Evolutionary conservation across 1,139 yeast species (phyloP).

Genomic region (Suhomyces choctaworum): DNA sequence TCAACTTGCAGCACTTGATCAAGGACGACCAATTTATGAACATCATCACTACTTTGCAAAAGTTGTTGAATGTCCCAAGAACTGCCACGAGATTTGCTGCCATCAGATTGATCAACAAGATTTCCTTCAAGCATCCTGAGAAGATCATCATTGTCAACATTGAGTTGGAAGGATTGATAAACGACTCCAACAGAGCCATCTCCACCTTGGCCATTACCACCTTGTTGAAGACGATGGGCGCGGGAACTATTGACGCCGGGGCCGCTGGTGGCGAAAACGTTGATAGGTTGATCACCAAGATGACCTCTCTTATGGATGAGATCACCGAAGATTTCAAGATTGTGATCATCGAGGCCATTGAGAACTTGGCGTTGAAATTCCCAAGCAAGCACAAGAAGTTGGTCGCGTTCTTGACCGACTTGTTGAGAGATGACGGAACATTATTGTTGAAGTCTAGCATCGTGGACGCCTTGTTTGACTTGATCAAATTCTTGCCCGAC

Average conservation of each 20-base stretch:
- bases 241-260: constrained; percentile 44
- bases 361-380: constrained; percentile 88
- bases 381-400: constrained; percentile 86
- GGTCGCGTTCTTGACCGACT: constrained; percentile 78
- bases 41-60: constrained; percentile 73
- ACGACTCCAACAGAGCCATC: constrained; percentile 85
- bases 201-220: constrained; percentile 99
- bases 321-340: constrained; percentile 95
- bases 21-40: constrained; percentile 60
- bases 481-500: constrained; percentile 80
- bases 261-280: constrained; percentile 61
- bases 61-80: constrained; percentile 82
- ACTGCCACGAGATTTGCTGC: constrained; percentile 92
- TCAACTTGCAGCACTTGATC: constrained; percentile 58
- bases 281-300: constrained; percentile 83
- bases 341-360: constrained; percentile 92
- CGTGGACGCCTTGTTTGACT: constrained; percentile 88
- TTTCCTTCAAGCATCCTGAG: constrained; percentile 81
- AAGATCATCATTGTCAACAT: constrained; percentile 66
- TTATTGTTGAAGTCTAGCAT: constrained; percentile 80
- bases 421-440: constrained; percentile 90
- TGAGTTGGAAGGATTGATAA: constrained; percentile 83
- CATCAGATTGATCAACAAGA: constrained; percentile 81
- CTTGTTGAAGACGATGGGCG: constrained; percentile 89
- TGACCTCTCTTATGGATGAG: constrained; percentile 88